Conservation (phyloP, 805 yeast species). For the Suhomyces prunicola region DNA sequence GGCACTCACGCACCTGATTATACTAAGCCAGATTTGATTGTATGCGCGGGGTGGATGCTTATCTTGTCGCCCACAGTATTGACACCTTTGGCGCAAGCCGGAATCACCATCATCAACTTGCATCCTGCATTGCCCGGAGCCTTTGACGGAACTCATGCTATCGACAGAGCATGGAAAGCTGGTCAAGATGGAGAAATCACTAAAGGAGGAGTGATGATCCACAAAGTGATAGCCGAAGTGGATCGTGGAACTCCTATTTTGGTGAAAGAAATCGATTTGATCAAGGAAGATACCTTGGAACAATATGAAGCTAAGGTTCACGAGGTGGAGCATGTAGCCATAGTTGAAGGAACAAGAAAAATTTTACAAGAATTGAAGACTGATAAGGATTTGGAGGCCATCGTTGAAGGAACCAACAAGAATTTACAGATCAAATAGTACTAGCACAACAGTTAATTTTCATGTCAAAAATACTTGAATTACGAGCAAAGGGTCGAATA, state of each 20-base stretch:
- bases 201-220: slow-evolving; percentile 94
- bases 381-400: slow-evolving; percentile 82
- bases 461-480: too few relatives aligned
- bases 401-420: slow-evolving; percentile 82
- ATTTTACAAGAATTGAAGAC: slow-evolving; percentile 44
- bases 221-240: slow-evolving; percentile 92
- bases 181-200: slow-evolving; percentile 79
- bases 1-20: slow-evolving; percentile 36
- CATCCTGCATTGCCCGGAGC: slow-evolving; percentile 98
- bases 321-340: slow-evolving; percentile 79
- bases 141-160: slow-evolving; percentile 96
- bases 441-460: background rate
- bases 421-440: slow-evolving; percentile 39
- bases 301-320: slow-evolving; percentile 83
- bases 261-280: slow-evolving; percentile 71
- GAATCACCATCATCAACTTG: slow-evolving; percentile 80
- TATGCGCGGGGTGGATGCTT: slow-evolving; percentile 99
- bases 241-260: slow-evolving; percentile 90
- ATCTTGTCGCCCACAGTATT: slow-evolving; percentile 79
- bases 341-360: slow-evolving; percentile 82
- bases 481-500: too few relatives aligned
- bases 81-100: slow-evolving; percentile 54
- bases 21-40: slow-evolving; percentile 74
- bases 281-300: slow-evolving; percentile 72
- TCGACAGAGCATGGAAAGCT: slow-evolving; percentile 93